These are phyloP conservation scores for Scheffersomyces coipomensis DNA, from an alignment of 805 yeast genomes.

Conservation along the genomic window DNA sequence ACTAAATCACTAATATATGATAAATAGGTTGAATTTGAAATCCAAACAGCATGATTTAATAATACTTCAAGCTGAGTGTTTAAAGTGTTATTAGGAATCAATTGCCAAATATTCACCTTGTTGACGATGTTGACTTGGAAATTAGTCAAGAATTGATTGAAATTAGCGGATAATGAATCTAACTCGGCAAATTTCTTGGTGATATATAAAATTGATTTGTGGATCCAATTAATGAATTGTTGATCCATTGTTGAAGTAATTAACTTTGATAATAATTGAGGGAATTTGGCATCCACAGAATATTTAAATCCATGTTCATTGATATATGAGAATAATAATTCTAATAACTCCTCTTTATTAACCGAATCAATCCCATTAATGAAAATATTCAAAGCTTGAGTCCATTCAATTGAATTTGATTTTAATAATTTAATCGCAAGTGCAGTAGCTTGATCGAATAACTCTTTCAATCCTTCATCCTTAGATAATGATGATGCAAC, in stretches of 20 bases:
- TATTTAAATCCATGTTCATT: constrained; percentile 24
- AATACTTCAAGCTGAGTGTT: constrained; percentile 68
- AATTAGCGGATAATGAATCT: constrained; percentile 18
- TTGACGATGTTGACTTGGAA: too few relatives aligned
- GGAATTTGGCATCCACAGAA: constrained; percentile 28
- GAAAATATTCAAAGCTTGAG: constrained; percentile 9
- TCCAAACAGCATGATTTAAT: constrained; percentile 47
- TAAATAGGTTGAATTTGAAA: constrained; percentile 37
- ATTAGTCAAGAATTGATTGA: constrained; percentile 27
- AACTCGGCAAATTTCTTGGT: constrained; percentile 65
- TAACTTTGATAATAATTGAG: constrained; percentile 14
- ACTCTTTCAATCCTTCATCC: neutral
- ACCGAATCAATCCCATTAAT: neutral
- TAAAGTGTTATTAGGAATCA: constrained; percentile 44
- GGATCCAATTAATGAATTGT: constrained; percentile 47
- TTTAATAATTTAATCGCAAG: constrained; percentile 6
- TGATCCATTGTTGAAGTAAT: constrained; percentile 20
- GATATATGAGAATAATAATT: constrained; percentile 18
- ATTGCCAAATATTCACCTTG: constrained; percentile 18
- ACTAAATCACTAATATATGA: constrained; percentile 43
- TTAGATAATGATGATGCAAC: constrained; percentile 4
- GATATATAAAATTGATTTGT: constrained; percentile 55
- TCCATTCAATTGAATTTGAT: constrained; percentile 8
- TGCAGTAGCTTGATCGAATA: constrained; percentile 4
- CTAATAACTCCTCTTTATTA: constrained; percentile 6